A percentile compares a stretch with the other conserved stretches of the same genome.
Conservation (phyloP, 1,284 basidiomycete genomes). For the Cryptococcus maquisensis region DNA sequence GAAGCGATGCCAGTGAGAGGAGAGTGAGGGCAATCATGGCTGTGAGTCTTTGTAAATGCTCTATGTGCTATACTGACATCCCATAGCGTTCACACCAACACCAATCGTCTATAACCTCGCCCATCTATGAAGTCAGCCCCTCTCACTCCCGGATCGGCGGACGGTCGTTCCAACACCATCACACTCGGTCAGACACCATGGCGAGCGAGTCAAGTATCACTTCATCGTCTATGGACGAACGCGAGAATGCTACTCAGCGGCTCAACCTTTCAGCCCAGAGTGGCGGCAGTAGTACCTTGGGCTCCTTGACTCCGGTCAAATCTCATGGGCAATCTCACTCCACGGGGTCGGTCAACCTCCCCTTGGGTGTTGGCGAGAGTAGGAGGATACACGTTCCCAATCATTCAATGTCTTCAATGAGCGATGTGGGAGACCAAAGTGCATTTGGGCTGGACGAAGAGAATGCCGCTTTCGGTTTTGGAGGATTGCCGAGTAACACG, state of each 20-base stretch:
- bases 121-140: slow-evolving; percentile 23
- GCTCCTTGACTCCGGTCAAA: not conserved
- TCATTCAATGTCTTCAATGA: slow-evolving; percentile 12
- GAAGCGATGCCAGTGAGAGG: slow-evolving; percentile 23
- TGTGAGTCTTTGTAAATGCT: slow-evolving; percentile 14
- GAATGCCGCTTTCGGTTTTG: not conserved
- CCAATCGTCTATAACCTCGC: slow-evolving; percentile 22
- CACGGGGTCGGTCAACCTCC: not conserved
- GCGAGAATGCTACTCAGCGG: slow-evolving; percentile 12
- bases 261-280: slow-evolving; percentile 4
- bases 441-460: slow-evolving; percentile 26
- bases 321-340: not conserved
- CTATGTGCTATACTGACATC: not conserved
- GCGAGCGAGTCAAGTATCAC: slow-evolving; percentile 14
- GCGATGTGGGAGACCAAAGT: slow-evolving; percentile 18
- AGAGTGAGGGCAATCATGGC: slow-evolving; percentile 33
- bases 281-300: not conserved
- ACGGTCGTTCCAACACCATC: slow-evolving; percentile 2
- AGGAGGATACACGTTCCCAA: slow-evolving; percentile 1
- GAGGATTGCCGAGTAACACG: slow-evolving; percentile 2
- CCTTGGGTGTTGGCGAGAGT: not conserved
- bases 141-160: slow-evolving; percentile 7
- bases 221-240: slow-evolving; percentile 11
- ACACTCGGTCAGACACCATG: slow-evolving; percentile 6
- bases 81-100: slow-evolving; percentile 21